A percentile compares a stretch with the other conserved stretches of the same genome.
Evolutionary conservation across 2,329 filamentous ascomycete genomes (phyloP).

Genomic region (Decorospora gaudefroyi): DNA sequence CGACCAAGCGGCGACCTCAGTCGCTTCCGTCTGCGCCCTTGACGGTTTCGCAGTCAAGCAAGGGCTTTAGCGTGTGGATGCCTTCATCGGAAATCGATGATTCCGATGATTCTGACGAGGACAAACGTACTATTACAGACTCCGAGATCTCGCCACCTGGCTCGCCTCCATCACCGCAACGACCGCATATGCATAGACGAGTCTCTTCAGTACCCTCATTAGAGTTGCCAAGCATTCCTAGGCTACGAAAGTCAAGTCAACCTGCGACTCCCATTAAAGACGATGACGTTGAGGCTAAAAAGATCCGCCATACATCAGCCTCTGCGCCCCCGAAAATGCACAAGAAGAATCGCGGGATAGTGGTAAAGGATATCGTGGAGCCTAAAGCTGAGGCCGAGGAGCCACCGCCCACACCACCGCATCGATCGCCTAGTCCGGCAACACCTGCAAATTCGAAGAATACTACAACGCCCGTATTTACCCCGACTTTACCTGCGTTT

Average conservation of each 20-base stretch:
- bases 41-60: slow-evolving; percentile 36
- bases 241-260: slow-evolving; percentile 49
- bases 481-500: slow-evolving; percentile 53
- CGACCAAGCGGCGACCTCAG: slow-evolving; percentile 38
- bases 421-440: slow-evolving; percentile 58
- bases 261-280: slow-evolving; percentile 43
- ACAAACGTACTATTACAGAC: slow-evolving; percentile 27
- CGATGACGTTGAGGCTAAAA: slow-evolving; percentile 12
- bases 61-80: slow-evolving; percentile 57
- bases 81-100: slow-evolving; percentile 48
- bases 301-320: slow-evolving; percentile 25
- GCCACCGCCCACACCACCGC: slow-evolving; percentile 55
- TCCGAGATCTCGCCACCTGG: slow-evolving; percentile 27
- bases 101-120: slow-evolving; percentile 37
- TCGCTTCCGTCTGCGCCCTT: slow-evolving; percentile 28
- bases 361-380: slow-evolving; percentile 18
- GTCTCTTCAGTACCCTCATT: slow-evolving; percentile 56
- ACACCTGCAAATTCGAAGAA: slow-evolving; percentile 53
- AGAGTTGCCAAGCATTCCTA: slow-evolving; percentile 54
- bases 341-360: slow-evolving; percentile 25
- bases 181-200: slow-evolving; percentile 49
- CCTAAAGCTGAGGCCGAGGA: slow-evolving; percentile 26
- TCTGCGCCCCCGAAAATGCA: slow-evolving; percentile 40
- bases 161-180: slow-evolving; percentile 30
- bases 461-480: slow-evolving; percentile 54